Base-by-base conservation (phyloP, 1,284 basidiomycete species). In the Boletus sp. region DNA sequence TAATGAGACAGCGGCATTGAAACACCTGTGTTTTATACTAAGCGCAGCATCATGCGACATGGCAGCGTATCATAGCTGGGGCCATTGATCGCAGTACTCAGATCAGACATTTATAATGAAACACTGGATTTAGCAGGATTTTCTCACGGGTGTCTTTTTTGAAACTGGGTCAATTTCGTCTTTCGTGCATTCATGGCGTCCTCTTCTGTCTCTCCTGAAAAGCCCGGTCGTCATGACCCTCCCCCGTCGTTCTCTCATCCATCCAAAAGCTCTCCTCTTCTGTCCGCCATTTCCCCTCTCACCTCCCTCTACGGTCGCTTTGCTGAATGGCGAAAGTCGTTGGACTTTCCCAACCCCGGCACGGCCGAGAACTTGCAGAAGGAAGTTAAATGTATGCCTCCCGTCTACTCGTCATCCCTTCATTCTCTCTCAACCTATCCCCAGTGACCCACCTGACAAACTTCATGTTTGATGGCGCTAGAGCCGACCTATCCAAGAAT, bases 401-500 rank as follows among this genome's bases (percentile, higher is more conserved):
- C 48, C 46, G 17, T 36, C 29, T 25, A 35, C 40, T 38, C 42
- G 14, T n/a, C 25, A 22, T 52, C n/a, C 52, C 48, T 53, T 32
- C 46, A 40, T 51, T 58, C 43, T 41, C 44, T 33, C 40, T 23
- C 4, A 40, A 46, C 32, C 40, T 17, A 13, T 48, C 26, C 9
- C 6, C 64, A 95, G 92, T 82, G 53, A 95, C 93, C 16, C 92
- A 93, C 67, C 72, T 97, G 53, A 88, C 85, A 53, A 97, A 97
- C 77, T 95, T 88, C 72, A 84, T 94, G 66, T 99, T 98, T 69
- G 96, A 99, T 75, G 96, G 96, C 56, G 95, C 80, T 35, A 81
- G 94, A 60, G 96, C 96, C 42, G 96, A 99, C 74, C 76, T 99
- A 59, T 89, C 92, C 51, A 99, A 99, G 75, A 88, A 82, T 57